Base-by-base conservation (phyloP, 2,329 filamentous ascomycete genomes). In the Paecilomyces variotii region DNA sequence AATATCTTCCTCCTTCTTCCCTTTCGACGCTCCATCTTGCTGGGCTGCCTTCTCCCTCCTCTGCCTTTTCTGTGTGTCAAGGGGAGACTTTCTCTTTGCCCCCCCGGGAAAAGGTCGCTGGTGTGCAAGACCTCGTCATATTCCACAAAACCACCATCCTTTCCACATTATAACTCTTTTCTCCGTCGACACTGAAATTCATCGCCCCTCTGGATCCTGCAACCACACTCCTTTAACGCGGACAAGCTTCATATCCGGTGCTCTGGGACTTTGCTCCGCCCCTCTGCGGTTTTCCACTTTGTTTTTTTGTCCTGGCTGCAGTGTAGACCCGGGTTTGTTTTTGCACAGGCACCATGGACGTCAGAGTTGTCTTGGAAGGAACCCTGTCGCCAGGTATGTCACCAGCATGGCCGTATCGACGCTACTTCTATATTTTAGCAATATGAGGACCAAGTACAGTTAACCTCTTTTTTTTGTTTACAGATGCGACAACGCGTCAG, bases 311-410 rank as follows among this genome's bases (percentile, higher is more conserved):
- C 35, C 59, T 53, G 49, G 27, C 49, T 51, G 50, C 55, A 49
- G 39, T 39, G 65, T 63, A 55, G 61, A 61, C 28, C 59, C 64
- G 35, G 50, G 50, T 57, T 28, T 27, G 51, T 34, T 58, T 59
- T 54, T 45, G 50, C 51, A 34, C 66, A 67, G 62, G 59, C 69
- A 91, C 85, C 81, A 92, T 95, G 89, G 91, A 97, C 82, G 95
- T 97, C 82, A 96, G 93, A 82, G 88, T 91, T 81, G 93, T 99
- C 82, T 89, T 99, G 82, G 87, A 91, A 79, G 93, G 92, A 82
- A 97, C 94, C 77, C 87, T 97, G 80, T 95, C 92, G 74, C 84
- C 92, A 74, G 93, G 94, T 97, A 81, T 76, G 88, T 71, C 58
- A 5, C 24, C 54, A 26, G 4, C 35, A 32, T 10, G 30, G 7